phyloP scores from a whole-genome alignment of 2,329 filamentous ascomycete species.

The Diaporthe batatas region DNA sequence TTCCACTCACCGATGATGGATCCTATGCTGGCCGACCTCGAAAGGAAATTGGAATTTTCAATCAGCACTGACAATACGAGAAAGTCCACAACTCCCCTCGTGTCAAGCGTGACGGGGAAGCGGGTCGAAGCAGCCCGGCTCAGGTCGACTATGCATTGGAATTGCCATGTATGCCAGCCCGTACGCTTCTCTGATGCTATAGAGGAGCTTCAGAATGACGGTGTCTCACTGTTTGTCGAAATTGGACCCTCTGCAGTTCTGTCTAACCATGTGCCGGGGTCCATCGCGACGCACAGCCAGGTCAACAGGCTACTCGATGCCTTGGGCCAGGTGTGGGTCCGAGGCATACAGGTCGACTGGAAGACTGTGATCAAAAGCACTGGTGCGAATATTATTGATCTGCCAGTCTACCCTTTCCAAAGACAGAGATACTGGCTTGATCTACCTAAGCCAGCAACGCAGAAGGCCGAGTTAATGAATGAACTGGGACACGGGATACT shows the following conservation, averaged over 20 bases:
- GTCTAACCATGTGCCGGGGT: not conserved
- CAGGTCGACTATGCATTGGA: constrained; percentile 3
- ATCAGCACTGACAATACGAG: too few relatives aligned
- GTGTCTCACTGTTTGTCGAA: constrained; percentile 3
- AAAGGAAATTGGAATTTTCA: not conserved
- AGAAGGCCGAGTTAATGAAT: not conserved
- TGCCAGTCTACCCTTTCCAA: constrained; percentile 31
- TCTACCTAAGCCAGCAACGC: not conserved
- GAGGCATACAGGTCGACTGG: constrained; percentile 17
- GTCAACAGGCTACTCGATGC: constrained; percentile 7
- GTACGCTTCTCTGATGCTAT: constrained; percentile 28
- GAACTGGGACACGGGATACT: constrained; percentile 3
- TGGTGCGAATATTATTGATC: not conserved
- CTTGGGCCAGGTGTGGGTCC: constrained; percentile 21
- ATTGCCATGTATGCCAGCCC: constrained; percentile 10
- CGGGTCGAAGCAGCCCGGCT: not conserved
- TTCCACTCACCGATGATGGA: constrained; percentile 35
- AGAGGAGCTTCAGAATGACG: not conserved
- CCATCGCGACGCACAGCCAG: constrained; percentile 4
- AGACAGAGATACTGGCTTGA: constrained; percentile 27
- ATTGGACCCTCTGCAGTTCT: constrained; percentile 24
- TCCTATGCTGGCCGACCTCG: not conserved
- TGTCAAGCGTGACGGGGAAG: constrained; percentile 22
- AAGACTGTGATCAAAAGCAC: not conserved
- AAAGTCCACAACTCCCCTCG: not conserved